phyloP scores from a whole-genome alignment of 768 basidiomycete genomes.

The Boletus pseudo-olivaceus region DNA sequence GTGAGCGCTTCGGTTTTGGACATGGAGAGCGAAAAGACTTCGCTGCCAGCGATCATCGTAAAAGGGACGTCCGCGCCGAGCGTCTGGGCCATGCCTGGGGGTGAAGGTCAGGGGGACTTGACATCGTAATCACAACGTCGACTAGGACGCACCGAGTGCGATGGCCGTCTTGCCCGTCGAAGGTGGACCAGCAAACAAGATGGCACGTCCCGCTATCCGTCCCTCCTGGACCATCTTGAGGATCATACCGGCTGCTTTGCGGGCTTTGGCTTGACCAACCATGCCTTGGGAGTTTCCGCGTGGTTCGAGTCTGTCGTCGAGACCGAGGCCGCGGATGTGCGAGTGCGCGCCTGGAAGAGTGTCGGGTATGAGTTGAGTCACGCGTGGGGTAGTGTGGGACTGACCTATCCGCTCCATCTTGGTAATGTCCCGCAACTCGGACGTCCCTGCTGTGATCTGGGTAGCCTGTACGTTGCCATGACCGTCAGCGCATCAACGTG shows the following conservation, averaged over 20 bases:
- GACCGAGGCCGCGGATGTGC: slow-evolving; percentile 92
- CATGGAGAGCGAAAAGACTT: slow-evolving; percentile 98
- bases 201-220: slow-evolving; percentile 90
- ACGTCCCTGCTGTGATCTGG: slow-evolving; percentile 73
- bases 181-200: slow-evolving; percentile 96
- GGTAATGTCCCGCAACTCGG: slow-evolving; percentile 80
- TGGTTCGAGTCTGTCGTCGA: slow-evolving; percentile 90
- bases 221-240: slow-evolving; percentile 98
- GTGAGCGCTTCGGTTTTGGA: slow-evolving; percentile 98
- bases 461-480: slow-evolving; percentile 43
- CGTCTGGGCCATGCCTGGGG: slow-evolving; percentile 89
- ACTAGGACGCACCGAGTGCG: slow-evolving; percentile 68
- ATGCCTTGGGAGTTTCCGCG: slow-evolving; percentile 89
- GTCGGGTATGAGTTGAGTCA: neutral
- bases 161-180: slow-evolving; percentile 98
- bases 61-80: slow-evolving; percentile 94
- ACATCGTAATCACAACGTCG: too few species aligned
- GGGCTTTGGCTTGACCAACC: slow-evolving; percentile 94
- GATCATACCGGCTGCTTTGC: slow-evolving; percentile 97
- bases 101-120: neutral
- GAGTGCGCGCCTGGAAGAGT: slow-evolving; percentile 71
- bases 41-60: slow-evolving; percentile 95
- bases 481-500: neutral
- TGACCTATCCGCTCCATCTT: slow-evolving; percentile 92
- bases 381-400: neutral